phyloP scores from a whole-genome alignment of 306 rosid species.

The Ochetophila trinervis region DNA sequence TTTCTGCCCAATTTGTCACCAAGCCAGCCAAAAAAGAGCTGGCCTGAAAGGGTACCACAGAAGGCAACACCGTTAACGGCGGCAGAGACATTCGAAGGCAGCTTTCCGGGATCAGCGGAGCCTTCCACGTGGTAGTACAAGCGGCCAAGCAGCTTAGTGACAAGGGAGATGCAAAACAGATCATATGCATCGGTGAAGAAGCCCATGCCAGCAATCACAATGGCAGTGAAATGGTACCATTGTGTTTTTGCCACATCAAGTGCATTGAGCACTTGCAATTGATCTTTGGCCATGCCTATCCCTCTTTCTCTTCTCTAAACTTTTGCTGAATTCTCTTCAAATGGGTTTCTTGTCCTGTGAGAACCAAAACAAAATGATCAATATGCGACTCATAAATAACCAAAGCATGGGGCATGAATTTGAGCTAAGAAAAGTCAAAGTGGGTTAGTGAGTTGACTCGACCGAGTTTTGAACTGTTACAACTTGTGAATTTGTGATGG shows the following conservation, averaged over 20 bases:
- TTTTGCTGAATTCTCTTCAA: background rate
- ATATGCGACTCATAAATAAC: background rate
- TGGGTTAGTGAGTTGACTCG: background rate
- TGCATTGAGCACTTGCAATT: constrained; percentile 60
- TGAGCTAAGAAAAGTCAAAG: constrained; percentile 9
- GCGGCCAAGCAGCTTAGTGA: constrained; percentile 74
- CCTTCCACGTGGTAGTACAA: constrained; percentile 52
- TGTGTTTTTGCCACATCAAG: constrained; percentile 86
- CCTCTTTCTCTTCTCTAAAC: background rate
- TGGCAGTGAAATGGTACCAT: constrained; percentile 90
- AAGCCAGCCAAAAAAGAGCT: constrained; percentile 93
- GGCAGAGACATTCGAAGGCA: constrained; percentile 66
- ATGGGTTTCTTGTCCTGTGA: constrained; percentile 3
- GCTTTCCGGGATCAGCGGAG: constrained; percentile 44
- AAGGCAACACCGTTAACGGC: constrained; percentile 87
- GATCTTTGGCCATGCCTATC: constrained; percentile 47
- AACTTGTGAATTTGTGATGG: background rate
- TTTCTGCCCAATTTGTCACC: constrained; percentile 90
- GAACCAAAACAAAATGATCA: background rate
- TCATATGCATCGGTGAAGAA: constrained; percentile 90
- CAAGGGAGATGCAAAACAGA: constrained; percentile 86
- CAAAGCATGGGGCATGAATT: background rate
- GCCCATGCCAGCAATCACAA: constrained; percentile 90
- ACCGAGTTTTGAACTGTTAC: background rate
- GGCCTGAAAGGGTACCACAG: constrained; percentile 81